phyloP scores from a whole-genome alignment of 345 rosid genomes.

The Bruguiera parviflora region DNA sequence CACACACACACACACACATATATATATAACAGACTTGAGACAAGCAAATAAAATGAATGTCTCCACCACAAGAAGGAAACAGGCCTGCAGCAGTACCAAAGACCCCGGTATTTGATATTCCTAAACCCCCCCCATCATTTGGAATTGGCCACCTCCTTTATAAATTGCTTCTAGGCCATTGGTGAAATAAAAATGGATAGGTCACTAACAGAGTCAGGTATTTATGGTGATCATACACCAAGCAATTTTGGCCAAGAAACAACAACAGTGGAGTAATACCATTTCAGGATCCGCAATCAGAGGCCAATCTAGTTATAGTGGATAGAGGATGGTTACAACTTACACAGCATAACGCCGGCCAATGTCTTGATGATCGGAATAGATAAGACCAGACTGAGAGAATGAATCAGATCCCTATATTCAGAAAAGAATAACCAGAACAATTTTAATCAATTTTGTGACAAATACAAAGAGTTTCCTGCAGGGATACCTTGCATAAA shows the following conservation, averaged over 20 bases:
- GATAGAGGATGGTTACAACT: constrained; percentile 29
- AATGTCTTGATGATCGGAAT: constrained; percentile 98
- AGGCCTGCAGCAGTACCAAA: constrained; percentile 76
- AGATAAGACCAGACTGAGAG: constrained; percentile 85
- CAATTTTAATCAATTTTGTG: constrained; percentile 4
- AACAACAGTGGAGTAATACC: no score
- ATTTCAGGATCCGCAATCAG: no score
- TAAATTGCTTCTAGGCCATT: no score
- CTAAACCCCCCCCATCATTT: constrained; percentile 77
- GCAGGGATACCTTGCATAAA: no score
- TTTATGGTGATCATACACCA: no score
- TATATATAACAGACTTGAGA: not conserved
- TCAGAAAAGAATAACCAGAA: constrained; percentile 11
- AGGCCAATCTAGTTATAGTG: not conserved
- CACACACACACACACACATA: no score
- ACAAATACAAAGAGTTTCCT: not conserved
- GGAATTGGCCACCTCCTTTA: constrained; percentile 2
- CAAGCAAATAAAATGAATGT: no score
- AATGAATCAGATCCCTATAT: constrained; percentile 91
- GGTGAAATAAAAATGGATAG: no score
- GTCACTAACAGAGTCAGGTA: no score
- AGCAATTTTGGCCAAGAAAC: no score
- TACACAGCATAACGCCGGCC: constrained; percentile 92
- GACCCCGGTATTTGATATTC: constrained; percentile 92
- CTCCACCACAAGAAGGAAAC: no score